phyloP scores from a whole-genome alignment of 805 yeast species.

The Saccharomycopsis javanensis region DNA sequence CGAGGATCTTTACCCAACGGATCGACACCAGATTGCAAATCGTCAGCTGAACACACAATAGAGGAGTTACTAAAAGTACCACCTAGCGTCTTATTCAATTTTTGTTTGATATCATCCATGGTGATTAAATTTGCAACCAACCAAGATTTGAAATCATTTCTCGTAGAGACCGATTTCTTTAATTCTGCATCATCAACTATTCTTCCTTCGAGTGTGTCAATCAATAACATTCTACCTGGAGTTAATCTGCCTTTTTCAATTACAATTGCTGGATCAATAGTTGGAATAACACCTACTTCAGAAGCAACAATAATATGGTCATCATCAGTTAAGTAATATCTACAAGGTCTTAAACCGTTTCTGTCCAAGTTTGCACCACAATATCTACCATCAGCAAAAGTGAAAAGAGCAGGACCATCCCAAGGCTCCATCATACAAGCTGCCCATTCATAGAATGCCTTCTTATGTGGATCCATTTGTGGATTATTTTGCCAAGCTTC shows the following conservation, averaged over 20 bases:
- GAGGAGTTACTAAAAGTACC: conserved; percentile 18
- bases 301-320: conserved; percentile 96
- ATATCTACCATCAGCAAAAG: conserved; percentile 94
- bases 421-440: conserved; percentile 99
- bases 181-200: conserved; percentile 90
- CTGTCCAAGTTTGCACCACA: conserved; percentile 98
- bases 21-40: conserved; percentile 20
- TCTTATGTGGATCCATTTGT: conserved; percentile 81
- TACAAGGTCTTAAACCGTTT: conserved; percentile 96
- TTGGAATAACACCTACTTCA: conserved; percentile 91
- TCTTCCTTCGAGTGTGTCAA: conserved; percentile 86
- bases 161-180: conserved; percentile 66
- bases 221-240: conserved; percentile 93
- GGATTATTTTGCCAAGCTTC: conserved; percentile 95
- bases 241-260: conserved; percentile 87
- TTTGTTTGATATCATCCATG: conserved; percentile 61
- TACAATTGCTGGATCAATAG: conserved; percentile 66
- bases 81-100: conserved; percentile 36
- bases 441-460: conserved; percentile 98
- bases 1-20: conserved; percentile 75
- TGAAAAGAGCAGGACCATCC: conserved; percentile 98
- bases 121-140: conserved; percentile 75
- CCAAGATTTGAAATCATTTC: conserved; percentile 93
- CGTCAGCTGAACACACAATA: not conserved
- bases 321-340: conserved; percentile 90